phyloP scores from a whole-genome alignment of 371 early-diverging fungal genomes.

The Haplosporangium sp. region DNA sequence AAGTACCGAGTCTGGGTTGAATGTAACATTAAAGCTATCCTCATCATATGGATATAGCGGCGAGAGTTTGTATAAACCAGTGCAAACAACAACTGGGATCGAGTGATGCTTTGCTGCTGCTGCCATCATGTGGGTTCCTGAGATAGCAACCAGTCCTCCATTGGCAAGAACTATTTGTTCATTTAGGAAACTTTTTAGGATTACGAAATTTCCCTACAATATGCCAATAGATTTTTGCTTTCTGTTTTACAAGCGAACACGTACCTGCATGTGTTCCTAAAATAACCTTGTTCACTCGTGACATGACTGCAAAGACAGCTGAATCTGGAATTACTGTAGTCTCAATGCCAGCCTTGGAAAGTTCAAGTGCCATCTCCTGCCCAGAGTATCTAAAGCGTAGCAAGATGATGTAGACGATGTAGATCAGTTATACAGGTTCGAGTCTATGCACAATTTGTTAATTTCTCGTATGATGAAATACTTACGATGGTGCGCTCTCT shows the following conservation, averaged over 20 bases:
- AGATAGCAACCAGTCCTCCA: conserved; percentile 89
- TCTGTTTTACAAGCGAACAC: not conserved
- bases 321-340: conserved; percentile 93
- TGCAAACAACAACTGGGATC: conserved; percentile 67
- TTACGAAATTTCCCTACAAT: too few relatives aligned
- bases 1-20: conserved; percentile 85
- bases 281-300: conserved; percentile 97
- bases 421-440: not conserved
- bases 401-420: not conserved
- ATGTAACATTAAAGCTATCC: conserved; percentile 81
- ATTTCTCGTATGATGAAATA: not conserved
- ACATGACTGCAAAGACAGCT: conserved; percentile 96
- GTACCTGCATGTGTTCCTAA: conserved; percentile 92
- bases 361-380: conserved; percentile 83
- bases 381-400: conserved; percentile 74
- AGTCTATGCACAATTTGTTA: not conserved
- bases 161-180: conserved; percentile 83
- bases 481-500: conserved; percentile 89
- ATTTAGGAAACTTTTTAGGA: too few relatives aligned
- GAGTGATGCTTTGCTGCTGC: conserved; percentile 93
- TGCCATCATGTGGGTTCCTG: conserved; percentile 88
- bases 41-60: conserved; percentile 91
- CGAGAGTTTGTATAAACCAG: conserved; percentile 43
- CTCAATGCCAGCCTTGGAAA: conserved; percentile 88
- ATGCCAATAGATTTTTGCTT: not conserved